These are phyloP conservation scores for Rhododendron griersonianum DNA, from an alignment of 148 eudicot genomes.

Conservation along the genomic window DNA sequence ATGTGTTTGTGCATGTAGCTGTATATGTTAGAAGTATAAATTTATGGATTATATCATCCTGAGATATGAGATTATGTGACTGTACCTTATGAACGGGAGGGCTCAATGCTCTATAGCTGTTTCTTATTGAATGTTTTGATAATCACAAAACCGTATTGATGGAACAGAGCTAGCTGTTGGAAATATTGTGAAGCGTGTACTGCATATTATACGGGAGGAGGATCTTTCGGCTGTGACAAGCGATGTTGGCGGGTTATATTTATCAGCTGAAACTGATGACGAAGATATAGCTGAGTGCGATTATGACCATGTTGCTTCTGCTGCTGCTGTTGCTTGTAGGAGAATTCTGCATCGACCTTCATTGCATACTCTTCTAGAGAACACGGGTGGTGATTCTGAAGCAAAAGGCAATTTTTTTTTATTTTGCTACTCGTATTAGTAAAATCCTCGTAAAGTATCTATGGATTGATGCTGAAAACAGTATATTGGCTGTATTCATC, in stretches of 20 bases:
- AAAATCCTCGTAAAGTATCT: not conserved
- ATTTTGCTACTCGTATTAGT: not conserved
- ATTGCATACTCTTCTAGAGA: slow-evolving; percentile 86
- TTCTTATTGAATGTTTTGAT: not conserved
- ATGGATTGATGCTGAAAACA: not conserved
- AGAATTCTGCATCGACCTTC: slow-evolving; percentile 84
- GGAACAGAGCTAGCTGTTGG: slow-evolving; percentile 94
- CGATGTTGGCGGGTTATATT: slow-evolving; percentile 62
- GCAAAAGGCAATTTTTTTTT: slow-evolving; percentile 75
- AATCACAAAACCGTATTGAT: not conserved
- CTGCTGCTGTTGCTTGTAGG: slow-evolving; percentile 91
- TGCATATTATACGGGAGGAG: slow-evolving; percentile 90
- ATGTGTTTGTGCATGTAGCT: not conserved
- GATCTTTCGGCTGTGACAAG: slow-evolving; percentile 76
- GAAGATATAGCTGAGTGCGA: slow-evolving; percentile 43
- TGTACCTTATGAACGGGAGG: not conserved
- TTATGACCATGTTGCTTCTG: slow-evolving; percentile 59
- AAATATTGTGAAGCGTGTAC: slow-evolving; percentile 83
- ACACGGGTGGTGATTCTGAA: slow-evolving; percentile 77
- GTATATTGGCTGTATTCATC: not conserved
- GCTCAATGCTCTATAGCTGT: not conserved
- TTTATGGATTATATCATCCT: not conserved
- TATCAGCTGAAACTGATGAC: slow-evolving; percentile 71
- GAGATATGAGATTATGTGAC: not conserved
- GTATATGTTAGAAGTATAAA: not conserved